phyloP scores from a whole-genome alignment of 179 eudicot genomes.

The Carnegiea gigantea region DNA sequence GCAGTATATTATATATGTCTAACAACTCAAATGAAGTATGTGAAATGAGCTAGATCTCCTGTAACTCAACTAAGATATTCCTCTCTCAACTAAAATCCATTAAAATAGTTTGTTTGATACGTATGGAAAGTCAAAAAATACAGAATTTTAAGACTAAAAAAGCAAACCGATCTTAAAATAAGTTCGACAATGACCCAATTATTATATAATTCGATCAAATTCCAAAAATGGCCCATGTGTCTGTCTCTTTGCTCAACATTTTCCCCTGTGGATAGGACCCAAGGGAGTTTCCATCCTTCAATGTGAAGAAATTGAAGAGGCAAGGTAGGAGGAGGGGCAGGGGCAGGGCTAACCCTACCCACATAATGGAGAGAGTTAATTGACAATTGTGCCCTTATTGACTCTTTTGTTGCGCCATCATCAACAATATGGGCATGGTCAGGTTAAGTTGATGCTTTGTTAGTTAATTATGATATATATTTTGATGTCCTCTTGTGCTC shows the following conservation, averaged over 20 bases:
- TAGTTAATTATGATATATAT: background rate
- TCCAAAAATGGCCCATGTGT: constrained; percentile 3
- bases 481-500: constrained; percentile 11
- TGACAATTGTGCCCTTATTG: constrained; percentile 26
- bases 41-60: no score
- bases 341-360: background rate
- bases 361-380: constrained; percentile 1
- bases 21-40: no score
- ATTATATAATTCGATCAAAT: background rate
- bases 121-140: background rate
- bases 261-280: background rate
- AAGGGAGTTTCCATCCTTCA: background rate
- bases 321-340: background rate
- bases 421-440: constrained; percentile 9
- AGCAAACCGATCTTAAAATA: background rate
- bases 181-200: background rate
- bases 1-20: no score
- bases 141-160: background rate
- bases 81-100: no score
- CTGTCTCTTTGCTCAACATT: background rate
- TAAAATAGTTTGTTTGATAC: background rate
- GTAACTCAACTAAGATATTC: no score
- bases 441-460: constrained; percentile 27
- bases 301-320: background rate
- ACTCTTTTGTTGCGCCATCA: constrained; percentile 11